Conservation (phyloP, 495 filamentous ascomycete genomes). For the Entonaema liquescens region DNA sequence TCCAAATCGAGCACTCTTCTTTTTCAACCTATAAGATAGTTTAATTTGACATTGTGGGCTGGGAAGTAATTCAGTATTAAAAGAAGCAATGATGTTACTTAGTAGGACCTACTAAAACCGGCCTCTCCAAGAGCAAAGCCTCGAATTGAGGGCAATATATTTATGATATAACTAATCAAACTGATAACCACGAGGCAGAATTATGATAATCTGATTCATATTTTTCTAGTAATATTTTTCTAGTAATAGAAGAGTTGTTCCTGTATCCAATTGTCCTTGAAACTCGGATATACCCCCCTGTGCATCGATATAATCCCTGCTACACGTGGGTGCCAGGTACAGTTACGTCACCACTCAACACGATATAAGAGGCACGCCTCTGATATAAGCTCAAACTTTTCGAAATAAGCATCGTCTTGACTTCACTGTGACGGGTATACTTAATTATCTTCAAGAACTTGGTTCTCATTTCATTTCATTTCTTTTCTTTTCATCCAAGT, state of each 20-base stretch:
- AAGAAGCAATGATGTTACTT: no score
- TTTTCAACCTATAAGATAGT: no score
- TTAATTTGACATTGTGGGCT: no score
- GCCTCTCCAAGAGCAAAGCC: no score
- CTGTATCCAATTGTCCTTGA: neutral
- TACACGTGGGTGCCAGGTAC: constrained; percentile 12
- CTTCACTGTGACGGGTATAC: constrained; percentile 18
- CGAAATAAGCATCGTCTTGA: constrained; percentile 12
- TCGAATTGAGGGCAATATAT: no score
- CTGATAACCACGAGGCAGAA: neutral
- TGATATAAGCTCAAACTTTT: constrained; percentile 7
- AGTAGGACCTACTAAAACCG: no score
- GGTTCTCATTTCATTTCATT: no score
- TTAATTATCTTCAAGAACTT: neutral
- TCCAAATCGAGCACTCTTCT: no score
- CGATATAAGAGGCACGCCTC: neutral
- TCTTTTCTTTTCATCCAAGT: neutral
- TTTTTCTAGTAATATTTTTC: no score
- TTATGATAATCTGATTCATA: neutral
- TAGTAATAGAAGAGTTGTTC: no score
- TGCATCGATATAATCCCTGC: constrained; percentile 11
- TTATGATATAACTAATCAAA: neutral
- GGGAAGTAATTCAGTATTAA: no score
- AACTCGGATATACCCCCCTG: neutral
- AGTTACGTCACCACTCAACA: constrained; percentile 39